Evolutionary conservation across 352 stramenopile species (phyloP), one percentile per base, ranked within the genome.

Genomic region (Thalassiosira hispida): DNA sequence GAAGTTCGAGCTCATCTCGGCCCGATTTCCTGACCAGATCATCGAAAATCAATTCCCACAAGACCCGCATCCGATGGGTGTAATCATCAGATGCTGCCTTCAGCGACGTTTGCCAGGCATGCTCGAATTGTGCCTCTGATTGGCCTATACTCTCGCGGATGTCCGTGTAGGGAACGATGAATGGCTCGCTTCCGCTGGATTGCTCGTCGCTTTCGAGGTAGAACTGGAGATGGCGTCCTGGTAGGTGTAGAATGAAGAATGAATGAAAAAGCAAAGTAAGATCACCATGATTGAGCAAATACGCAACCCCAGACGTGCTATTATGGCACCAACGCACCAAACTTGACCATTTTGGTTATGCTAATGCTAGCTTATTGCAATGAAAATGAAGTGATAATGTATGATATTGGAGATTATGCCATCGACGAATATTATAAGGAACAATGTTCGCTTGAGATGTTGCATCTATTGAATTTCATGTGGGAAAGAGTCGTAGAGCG

Each of bases 141-240:
- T 75, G 29, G 18, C 67, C 75, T 20, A 83, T 75, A 27, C 35
- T 51, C 46, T 73, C 68, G 33, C 62, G 61, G 18, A 89, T 84
- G 35, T 87, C 66, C 51, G 80, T 88, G 73, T 91, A 91, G 1
- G 75, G 75, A 29, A 91, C 77, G 14, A 91, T 76, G 49, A 79
- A 87, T 8, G 79, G 52, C 22, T 83, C 56, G 49, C 46, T 69
- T n/a, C 38, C 49, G 33, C 20, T 59, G 33, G 16, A 29, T 57
- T 64, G 63, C 31, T 77, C 74, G n/a, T 91, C 81, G 65, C 61
- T 64, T 33, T 87, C 70, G 0, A 81, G 29, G 46, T 88, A 87
- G 18, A 83, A 83, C 56, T 88, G 77, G 7, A 88, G 55, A 46
- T 91, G 82, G 12, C 79, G 44, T 18, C 70, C 70, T 11, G 23